Conservation (phyloP, 2,329 filamentous ascomycete genomes). For the Xenoacremonium recifei region DNA sequence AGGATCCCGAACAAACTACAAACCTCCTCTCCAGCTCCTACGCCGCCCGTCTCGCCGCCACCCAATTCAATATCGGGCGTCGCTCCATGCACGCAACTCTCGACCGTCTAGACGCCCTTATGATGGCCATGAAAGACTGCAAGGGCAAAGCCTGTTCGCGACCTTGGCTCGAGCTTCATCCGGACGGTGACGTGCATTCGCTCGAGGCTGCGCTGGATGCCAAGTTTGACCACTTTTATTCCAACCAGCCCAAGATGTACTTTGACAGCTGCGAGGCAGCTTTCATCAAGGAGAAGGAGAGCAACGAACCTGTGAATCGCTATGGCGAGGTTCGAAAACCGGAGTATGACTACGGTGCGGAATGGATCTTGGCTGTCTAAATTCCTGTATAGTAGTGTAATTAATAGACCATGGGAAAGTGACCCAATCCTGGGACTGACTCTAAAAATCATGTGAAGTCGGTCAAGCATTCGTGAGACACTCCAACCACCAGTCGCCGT, state of each 20-base stretch:
- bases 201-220: slow-evolving; percentile 48
- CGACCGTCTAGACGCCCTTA: slow-evolving; percentile 55
- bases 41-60: slow-evolving; percentile 4
- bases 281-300: slow-evolving; percentile 55
- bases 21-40: slow-evolving; percentile 25
- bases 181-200: slow-evolving; percentile 48
- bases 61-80: slow-evolving; percentile 34
- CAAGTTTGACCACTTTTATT: slow-evolving; percentile 52
- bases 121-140: slow-evolving; percentile 61
- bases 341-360: too few relatives aligned
- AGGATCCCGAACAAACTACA: slow-evolving; percentile 47
- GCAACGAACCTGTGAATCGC: too few relatives aligned
- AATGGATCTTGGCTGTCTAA: too few relatives aligned
- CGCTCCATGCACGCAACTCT: slow-evolving; percentile 32
- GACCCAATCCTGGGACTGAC: too few relatives aligned
- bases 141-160: slow-evolving; percentile 48
- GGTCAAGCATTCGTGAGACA: too few relatives aligned
- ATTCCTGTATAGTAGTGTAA: too few relatives aligned
- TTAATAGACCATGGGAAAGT: too few relatives aligned
- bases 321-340: too few relatives aligned
- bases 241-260: slow-evolving; percentile 43
- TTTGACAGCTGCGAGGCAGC: slow-evolving; percentile 55
- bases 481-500: too few relatives aligned
- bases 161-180: slow-evolving; percentile 57
- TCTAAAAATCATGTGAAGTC: too few relatives aligned